Base-by-base conservation (phyloP, 2,329 filamentous ascomycete genomes). In the Talaromyces rugulosus region DNA sequence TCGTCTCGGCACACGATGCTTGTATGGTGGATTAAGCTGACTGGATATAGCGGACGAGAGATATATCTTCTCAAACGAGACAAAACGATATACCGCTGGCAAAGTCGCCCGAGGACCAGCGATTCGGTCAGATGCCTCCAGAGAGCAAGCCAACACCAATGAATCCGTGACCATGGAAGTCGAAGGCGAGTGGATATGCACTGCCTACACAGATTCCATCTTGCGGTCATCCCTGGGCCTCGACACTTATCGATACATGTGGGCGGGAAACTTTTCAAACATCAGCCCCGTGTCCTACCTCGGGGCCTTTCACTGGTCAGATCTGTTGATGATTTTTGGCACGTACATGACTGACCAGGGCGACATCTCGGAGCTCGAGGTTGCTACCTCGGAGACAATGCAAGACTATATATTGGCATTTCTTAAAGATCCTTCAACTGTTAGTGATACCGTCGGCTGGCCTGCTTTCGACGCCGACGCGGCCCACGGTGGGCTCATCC, bases 201-300 rank as follows among this genome's bases (percentile, higher is more conserved):
- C 56, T 3, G 61, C 61, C n/a, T 60, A 59, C 11, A 50, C 51
- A 14, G 64, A 66, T n/a, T 61, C 62, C 0, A 58, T 42, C 2
- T 8, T 63, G 56, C 62, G 61, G 0, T 52, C 54, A 30, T 59
- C 62, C 2, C 52, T 57, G 27, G 64, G 66, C 12, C 62, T 67
- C 34, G 58, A 65, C 2, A 77, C 77, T 1, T 80, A 74, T 64
- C 75, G 77, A 23, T 80, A 77, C 65, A 68, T 73, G 53, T 78
- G 77, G 63, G 71, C 71, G 3, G 78, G 77, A 56, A 75, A 76
- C 59, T 80, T 78, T 65, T 68, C 75, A 23, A 80, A 81, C 62
- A 72, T 80, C 40, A 70, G 72, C 14, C 74, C 74, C 0, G 67
- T 68, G 30, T 62, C 68, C 2, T 81, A 77, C 76, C 69, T 80